A percentile compares a stretch with the other conserved stretches of the same genome.
Conservation (phyloP, 2,329 filamentous ascomycete genomes). For the Pseudogymnoascus sp. region DNA sequence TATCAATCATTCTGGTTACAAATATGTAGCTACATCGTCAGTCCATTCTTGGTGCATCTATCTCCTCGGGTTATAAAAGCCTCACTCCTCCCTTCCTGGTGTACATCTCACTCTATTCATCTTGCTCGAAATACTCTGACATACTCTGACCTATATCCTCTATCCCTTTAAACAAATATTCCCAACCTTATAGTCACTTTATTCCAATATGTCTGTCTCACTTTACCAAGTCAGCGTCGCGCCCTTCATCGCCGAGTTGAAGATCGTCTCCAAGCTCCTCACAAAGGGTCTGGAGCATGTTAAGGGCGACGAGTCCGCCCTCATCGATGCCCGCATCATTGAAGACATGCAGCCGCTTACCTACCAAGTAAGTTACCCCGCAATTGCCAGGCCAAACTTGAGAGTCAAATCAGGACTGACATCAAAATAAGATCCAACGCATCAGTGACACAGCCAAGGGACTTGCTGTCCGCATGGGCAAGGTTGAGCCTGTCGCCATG, state of each 20-base stretch:
- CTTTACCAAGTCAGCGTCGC: constrained; percentile 36
- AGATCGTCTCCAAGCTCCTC: constrained; percentile 38
- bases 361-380: constrained; percentile 34
- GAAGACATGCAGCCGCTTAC: constrained; percentile 45
- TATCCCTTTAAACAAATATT: neutral
- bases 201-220: constrained; percentile 20
- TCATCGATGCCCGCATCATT: constrained; percentile 37
- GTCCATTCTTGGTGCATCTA: neutral
- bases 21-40: neutral
- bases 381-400: neutral
- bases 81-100: neutral
- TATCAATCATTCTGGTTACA: constrained; percentile 4
- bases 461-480: constrained; percentile 35
- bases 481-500: constrained; percentile 29
- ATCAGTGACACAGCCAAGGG: constrained; percentile 38
- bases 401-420: neutral
- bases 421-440: constrained; percentile 32
- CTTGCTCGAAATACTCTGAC: neutral
- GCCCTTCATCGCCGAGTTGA: constrained; percentile 38
- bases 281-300: constrained; percentile 38
- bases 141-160: neutral
- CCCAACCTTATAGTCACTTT: neutral
- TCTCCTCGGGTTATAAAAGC: neutral
- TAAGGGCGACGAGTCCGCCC: constrained; percentile 31
- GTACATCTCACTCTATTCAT: neutral